These are phyloP conservation scores for Ophiobolus disseminans DNA, from an alignment of 2,329 filamentous ascomycete species.

Conservation along the genomic window DNA sequence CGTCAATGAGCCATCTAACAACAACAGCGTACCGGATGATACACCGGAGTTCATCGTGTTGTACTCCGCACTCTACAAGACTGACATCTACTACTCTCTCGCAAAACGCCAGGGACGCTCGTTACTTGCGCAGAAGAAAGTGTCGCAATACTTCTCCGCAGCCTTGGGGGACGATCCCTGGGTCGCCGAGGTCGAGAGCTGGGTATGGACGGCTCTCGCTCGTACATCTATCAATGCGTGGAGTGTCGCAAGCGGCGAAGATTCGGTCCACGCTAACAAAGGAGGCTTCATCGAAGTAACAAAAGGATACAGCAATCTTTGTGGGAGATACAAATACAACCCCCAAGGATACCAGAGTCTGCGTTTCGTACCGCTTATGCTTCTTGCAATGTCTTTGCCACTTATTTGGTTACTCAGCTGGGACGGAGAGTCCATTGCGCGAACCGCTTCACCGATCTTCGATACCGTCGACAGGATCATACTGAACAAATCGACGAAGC, in stretches of 20 bases:
- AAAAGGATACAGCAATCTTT: conserved; percentile 1
- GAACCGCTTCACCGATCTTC: too few species aligned
- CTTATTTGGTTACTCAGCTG: background rate
- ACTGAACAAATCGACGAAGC: background rate
- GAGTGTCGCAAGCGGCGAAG: conserved; percentile 9
- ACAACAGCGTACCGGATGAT: background rate
- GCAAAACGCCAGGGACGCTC: conserved; percentile 6
- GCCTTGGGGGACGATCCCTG: background rate
- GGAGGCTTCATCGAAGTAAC: background rate
- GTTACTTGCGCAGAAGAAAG: conserved; percentile 3
- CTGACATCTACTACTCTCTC: conserved; percentile 2
- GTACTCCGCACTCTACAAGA: conserved; percentile 1
- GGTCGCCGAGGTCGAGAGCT: conserved; percentile 2
- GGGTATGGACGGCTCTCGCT: conserved; percentile 1
- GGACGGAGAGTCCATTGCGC: background rate
- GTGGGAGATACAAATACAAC: conserved; percentile 4
- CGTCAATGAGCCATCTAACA: background rate
- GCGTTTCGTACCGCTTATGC: background rate
- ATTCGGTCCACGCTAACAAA: conserved; percentile 1
- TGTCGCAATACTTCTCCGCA: conserved; percentile 4
- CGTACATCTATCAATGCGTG: conserved; percentile 5
- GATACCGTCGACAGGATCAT: background rate
- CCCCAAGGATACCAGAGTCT: conserved; percentile 1
- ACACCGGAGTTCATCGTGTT: background rate
- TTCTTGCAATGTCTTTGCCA: background rate